Evolutionary conservation across 306 rosid species (phyloP), one percentile per base, ranked within the genome.

Genomic region (Cucumis cinereus): DNA sequence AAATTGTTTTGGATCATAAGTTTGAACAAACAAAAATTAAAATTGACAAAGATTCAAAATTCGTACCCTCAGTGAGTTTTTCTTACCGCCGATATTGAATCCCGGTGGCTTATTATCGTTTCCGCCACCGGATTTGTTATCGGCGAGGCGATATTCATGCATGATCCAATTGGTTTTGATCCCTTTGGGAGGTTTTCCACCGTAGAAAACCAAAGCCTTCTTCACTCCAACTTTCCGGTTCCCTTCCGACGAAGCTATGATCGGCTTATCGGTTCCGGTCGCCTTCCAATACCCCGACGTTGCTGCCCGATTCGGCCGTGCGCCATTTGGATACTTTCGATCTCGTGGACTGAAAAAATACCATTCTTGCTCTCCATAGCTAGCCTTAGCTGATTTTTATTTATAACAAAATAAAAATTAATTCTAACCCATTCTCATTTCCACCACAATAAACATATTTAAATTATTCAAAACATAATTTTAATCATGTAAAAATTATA

Each of bases 231-330:
- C 95, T 72, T 91, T 94, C 55, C 87, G 90, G 6, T 81, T 83
- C 14, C 91, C 91, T 0, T 82, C 85, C 0, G 88, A 36, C 7
- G 47, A 81, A 16, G 87, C 82, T 1, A 94, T 50, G 47, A 94
- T 97, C 4, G 98, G 97, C 86, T 94, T 94, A 76, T 94, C 97
- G 0, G 98, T 94, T 26, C 98, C 98, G 0, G 98, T 94, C 0
- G 98, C 98, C 75, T 94, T 94, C 98, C 98, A 94, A 77, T 94
- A 94, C 83, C 97, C 98, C 0, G 98, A 94, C 0, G 95, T 90
- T 2, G 97, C 96, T 0, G 98, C 96, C 59, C 98, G 80, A 77
- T 94, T 94, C 10, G 98, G 98, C 81, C 98, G 71, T 0, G 97
- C 94, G 0, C 98, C 98, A 79, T 94, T 94, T 20, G 98, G 98